Base-by-base conservation (phyloP, 2,329 filamentous ascomycete species). In the Sporothrix phasma region DNA sequence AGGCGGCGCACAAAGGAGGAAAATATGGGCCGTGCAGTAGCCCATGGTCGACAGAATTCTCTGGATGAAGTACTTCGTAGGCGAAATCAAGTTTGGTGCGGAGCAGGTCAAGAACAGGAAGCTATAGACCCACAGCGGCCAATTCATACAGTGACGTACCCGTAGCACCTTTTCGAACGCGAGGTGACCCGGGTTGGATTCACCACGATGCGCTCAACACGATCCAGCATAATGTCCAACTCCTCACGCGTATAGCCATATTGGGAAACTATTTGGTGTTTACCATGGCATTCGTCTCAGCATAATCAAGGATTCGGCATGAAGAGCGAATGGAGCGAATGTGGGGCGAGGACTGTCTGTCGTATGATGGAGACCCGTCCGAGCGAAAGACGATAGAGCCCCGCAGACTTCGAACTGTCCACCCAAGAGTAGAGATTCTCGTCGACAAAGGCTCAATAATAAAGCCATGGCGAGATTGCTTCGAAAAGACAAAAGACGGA, bases 21-120 rank as follows among this genome's bases (percentile, higher is more conserved):
- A 74, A 0, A 71, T 69, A 3, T 68, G 56, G 17, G 71, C 72
- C 0, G 69, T 70, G 2, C 63, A 61, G 60, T 70, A 71, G 6
- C 69, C 69, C 43, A 74, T 68, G 0, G 68, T 71, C 31, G 67
- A 68, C 13, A 95, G 83, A 69, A 94, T 89, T 70, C 92, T 83
- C 6, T 89, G 89, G 3, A 92, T 76, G 72, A 92, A 92, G 74
- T 89, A n/a, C n/a, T n/a, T n/a, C n/a, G n/a, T n/a, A 93, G 2
- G 88, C 88, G 10, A 94, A 81, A 0, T 88, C 85, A 72, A 93
- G 2, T 82, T 81, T 61, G 89, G 82, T 8, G 88, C 88, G 0
- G 89, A 91, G 3, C 83, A 82, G 73, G 83, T 84, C 75, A 85
- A 82, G 71, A 82, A 83, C 69, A 86, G 78, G 68, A 84, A 68